Base-by-base conservation (phyloP, 192 early-diverging fungal genomes). In the Umbelopsis sp. region DNA sequence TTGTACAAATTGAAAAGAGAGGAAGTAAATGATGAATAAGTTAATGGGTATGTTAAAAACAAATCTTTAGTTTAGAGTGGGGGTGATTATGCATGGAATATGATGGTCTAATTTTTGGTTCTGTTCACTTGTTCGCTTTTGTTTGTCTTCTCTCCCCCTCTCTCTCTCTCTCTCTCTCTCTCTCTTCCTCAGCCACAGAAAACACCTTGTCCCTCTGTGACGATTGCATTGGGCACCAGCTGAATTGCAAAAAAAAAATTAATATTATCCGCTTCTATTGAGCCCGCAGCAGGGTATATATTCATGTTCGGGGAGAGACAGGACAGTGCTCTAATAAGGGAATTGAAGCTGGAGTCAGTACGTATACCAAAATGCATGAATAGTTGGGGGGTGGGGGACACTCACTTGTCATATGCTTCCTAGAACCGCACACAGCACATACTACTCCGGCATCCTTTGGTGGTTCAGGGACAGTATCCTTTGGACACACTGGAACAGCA, bases 401-500 rank as follows among this genome's bases (percentile, higher is more conserved):
- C 67, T 70, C 69, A 77, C 76, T 77, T 45, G 76, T 77, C 71
- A 77, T 77, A 73, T 77, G 76, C n/a, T 70, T 65, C 21, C 24
- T 25, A 20, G 76, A 77, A 17, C 76, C 76, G 45, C 76, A 77
- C 25, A 77, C 71, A 17, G 76, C 76, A 24, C 76, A 77, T 9
- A 34, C 22, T 5, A 36, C 31, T 7, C 31, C 68, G 22, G 68
- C 45, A 47, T 69, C 36, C 49, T 53, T 47, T 50, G 38, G 66
- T 9, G 45, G 24, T 5, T 24, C 34, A 14, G 43, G 45, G 32
- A 45, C 29, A 17, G 45, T 31, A 0, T 65, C 62, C 4, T 66
- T 50, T 65, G 45, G 32, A 14, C 25, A 34, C 21, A 50, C 45
- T 45, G 71, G 22, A 45, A 41, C 38, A 41, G 24, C 45, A 50